Evolutionary conservation across 2,329 filamentous ascomycete species (phyloP), one percentile per base, ranked within the genome.

Genomic region (Neonectria punicea): DNA sequence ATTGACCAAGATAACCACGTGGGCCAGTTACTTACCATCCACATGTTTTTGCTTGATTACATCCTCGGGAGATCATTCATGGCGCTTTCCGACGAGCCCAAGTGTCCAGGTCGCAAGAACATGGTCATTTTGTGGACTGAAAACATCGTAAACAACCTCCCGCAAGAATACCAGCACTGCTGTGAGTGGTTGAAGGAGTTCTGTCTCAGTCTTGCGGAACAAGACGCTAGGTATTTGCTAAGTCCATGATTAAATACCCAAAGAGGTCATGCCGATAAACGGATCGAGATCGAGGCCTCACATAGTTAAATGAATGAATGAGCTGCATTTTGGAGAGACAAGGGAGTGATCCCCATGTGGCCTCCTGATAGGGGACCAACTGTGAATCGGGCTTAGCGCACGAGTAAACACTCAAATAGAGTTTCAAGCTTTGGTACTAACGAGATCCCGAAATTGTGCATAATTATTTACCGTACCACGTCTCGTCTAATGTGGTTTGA

Each of bases 21-120:
- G 1, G 74, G 74, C 2, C 78, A 80, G 56, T 68, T 82, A 1
- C 70, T 81, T 1, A 69, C 80, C 22, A 75, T 80, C 6, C 79
- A n/a, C n/a, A n/a, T n/a, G n/a, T n/a, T n/a, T n/a, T n/a, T n/a
- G n/a, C n/a, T n/a, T n/a, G n/a, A n/a, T n/a, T n/a, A n/a, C n/a
- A n/a, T n/a, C n/a, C n/a, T n/a, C n/a, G n/a, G n/a, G n/a, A n/a
- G n/a, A n/a, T n/a, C n/a, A n/a, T n/a, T n/a, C n/a, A n/a, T n/a
- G n/a, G n/a, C n/a, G 1, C 68, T 67, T 2, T 44, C 60, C 4
- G 66, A 71, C 20, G 63, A 66, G 28, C 70, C 72, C 18, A 74
- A 66, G 28, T 70, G 58, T 14, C 58, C 68, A 4, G 73, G 69
- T 1, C 69, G 74, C 9, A 75, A 76, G 41, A 60, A 65, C 8